phyloP scores from a whole-genome alignment of 768 basidiomycete species.

The Lyophyllum shimeji region DNA sequence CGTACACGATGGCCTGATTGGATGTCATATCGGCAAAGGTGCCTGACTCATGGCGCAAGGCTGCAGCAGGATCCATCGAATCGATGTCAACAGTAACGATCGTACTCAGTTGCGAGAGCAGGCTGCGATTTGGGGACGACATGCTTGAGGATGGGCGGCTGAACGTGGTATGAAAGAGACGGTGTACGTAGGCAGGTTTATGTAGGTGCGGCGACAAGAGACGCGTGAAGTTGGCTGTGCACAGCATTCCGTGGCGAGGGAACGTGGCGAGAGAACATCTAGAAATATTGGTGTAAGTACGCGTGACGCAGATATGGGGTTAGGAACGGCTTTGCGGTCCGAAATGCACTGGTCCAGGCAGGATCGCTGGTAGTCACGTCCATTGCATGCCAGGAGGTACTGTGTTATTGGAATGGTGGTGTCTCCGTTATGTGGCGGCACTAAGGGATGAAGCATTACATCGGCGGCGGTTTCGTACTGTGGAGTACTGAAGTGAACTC shows the following conservation, averaged over 20 bases:
- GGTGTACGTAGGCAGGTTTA: background rate
- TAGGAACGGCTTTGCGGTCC: background rate
- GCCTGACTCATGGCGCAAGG: conserved; percentile 34
- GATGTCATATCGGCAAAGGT: conserved; percentile 50
- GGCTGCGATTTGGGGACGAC: conserved; percentile 4
- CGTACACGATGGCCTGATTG: conserved; percentile 45
- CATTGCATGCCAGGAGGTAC: too few relatives aligned
- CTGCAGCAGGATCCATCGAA: conserved; percentile 45
- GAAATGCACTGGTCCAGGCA: background rate
- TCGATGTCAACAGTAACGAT: conserved; percentile 43
- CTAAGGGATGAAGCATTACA: too few relatives aligned
- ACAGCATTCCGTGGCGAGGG: background rate
- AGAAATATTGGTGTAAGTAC: background rate
- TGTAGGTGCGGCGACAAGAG: background rate
- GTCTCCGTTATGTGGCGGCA: too few relatives aligned
- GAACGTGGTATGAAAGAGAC: background rate
- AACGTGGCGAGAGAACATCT: background rate
- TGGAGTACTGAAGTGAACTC: too few relatives aligned
- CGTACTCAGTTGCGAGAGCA: conserved; percentile 38
- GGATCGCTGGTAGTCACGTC: too few relatives aligned
- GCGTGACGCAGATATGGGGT: background rate
- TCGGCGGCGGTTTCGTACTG: too few relatives aligned
- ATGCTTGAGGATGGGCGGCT: background rate
- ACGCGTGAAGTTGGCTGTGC: background rate
- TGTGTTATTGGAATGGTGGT: too few relatives aligned